Evolutionary conservation across 2,329 filamentous ascomycete species (phyloP).

Genomic region (Alternaria triticina): DNA sequence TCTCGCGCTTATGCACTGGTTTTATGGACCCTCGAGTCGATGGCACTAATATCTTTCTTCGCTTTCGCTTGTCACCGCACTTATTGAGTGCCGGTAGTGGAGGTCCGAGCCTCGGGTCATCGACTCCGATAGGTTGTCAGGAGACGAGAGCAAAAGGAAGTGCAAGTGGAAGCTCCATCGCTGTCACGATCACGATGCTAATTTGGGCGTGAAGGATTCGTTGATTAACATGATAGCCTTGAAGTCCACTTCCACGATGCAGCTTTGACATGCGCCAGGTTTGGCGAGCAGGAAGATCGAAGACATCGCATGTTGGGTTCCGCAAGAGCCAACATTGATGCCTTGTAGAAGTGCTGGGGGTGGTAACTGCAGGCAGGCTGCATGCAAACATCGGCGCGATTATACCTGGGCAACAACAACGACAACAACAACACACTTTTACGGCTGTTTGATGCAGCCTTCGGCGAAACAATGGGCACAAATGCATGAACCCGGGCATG

Average conservation of each 20-base stretch:
- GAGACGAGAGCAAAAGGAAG: not conserved
- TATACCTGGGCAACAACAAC: not conserved
- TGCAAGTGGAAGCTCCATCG: not conserved
- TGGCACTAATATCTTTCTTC: not conserved
- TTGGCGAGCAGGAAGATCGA: not conserved
- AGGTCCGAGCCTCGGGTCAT: not conserved
- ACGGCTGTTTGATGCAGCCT: not conserved
- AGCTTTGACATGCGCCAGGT: not conserved
- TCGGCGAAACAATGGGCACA: conserved; percentile 1
- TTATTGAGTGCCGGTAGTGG: not conserved
- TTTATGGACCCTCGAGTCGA: not conserved
- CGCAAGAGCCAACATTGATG: not conserved
- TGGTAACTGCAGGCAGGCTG: not conserved
- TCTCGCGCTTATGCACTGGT: not conserved
- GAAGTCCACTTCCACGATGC: not conserved
- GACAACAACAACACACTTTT: not conserved
- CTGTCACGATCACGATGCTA: not conserved
- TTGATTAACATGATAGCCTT: not conserved
- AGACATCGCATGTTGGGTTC: not conserved
- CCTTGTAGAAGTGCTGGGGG: not conserved
- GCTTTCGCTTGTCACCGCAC: not conserved
- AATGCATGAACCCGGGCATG: not conserved
- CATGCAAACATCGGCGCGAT: not conserved
- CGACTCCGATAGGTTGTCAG: not conserved
- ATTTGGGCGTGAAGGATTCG: not conserved